Evolutionary conservation across 2,329 filamentous ascomycete species (phyloP).

Genomic region (Nemania bipapillata): DNA sequence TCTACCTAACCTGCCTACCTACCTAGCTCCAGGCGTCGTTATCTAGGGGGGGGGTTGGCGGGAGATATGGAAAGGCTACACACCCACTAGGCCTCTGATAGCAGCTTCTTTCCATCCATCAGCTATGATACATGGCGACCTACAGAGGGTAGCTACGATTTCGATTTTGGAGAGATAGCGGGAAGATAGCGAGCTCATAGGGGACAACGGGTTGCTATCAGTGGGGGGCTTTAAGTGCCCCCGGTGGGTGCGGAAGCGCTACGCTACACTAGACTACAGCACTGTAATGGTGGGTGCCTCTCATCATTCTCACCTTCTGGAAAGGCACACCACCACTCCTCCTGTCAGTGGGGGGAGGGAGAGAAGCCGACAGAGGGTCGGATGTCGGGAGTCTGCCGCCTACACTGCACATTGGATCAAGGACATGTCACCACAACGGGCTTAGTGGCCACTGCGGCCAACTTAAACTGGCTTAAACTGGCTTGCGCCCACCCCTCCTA

Average conservation of each 20-base stretch:
- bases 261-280: neutral
- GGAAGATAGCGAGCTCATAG: constrained; percentile 19
- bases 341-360: constrained; percentile 9
- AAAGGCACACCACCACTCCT: constrained; percentile 13
- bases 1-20: neutral
- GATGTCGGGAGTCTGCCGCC: constrained; percentile 24
- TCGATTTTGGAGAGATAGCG: constrained; percentile 14
- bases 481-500: constrained; percentile 14
- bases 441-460: constrained; percentile 10
- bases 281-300: constrained; percentile 19
- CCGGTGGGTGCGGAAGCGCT: neutral
- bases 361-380: constrained; percentile 3
- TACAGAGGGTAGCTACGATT: constrained; percentile 3
- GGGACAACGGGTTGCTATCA: neutral
- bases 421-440: constrained; percentile 26
- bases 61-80: neutral
- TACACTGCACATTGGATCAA: constrained; percentile 9
- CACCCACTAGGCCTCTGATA: neutral
- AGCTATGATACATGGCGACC: neutral
- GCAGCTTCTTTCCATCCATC: neutral
- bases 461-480: constrained; percentile 1
- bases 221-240: neutral
- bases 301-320: constrained; percentile 32
- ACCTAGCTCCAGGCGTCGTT: neutral
- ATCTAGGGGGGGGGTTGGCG: constrained; percentile 1